These are phyloP conservation scores for Trifolium pratense DNA, from an alignment of 306 rosid genomes.

Conservation along the genomic window DNA sequence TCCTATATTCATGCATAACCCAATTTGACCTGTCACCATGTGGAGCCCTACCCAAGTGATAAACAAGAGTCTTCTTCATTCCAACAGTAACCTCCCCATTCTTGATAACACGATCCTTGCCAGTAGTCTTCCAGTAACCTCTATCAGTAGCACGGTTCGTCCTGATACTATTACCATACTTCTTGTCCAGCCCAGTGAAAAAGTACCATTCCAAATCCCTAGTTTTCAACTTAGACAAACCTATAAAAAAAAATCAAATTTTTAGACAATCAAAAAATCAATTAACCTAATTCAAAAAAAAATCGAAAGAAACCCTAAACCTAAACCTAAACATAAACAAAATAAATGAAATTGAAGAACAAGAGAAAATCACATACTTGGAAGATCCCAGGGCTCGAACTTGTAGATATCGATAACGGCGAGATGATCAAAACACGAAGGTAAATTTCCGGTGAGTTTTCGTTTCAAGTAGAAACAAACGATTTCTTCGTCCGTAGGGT, in stretches of 20 bases:
- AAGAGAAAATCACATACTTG: constrained; percentile 38
- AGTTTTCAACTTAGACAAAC: constrained; percentile 71
- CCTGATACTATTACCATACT: constrained; percentile 79
- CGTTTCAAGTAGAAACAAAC: constrained; percentile 66
- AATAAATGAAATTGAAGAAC: constrained; percentile 36
- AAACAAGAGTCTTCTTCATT: constrained; percentile 95
- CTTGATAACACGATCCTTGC: constrained; percentile 70
- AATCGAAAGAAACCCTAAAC: neutral
- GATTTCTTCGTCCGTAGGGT: constrained; percentile 92
- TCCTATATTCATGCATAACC: constrained; percentile 96
- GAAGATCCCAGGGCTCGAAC: constrained; percentile 95
- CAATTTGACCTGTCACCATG: constrained; percentile 76
- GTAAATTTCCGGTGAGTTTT: constrained; percentile 54
- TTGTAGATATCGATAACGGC: constrained; percentile 76
- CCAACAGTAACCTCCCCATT: constrained; percentile 54
- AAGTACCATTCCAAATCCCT: constrained; percentile 96
- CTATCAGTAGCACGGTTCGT: constrained; percentile 86
- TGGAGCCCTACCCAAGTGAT: constrained; percentile 83
- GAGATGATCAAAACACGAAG: constrained; percentile 60
- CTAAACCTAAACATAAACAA: neutral
- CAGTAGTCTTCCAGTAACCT: constrained; percentile 98
- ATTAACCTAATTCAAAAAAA: neutral
- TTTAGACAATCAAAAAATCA: neutral
- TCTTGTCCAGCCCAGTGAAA: constrained; percentile 76
- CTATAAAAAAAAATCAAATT: neutral